Base-by-base conservation (phyloP, 805 yeast genomes). In the Ogataea zsoltii region DNA sequence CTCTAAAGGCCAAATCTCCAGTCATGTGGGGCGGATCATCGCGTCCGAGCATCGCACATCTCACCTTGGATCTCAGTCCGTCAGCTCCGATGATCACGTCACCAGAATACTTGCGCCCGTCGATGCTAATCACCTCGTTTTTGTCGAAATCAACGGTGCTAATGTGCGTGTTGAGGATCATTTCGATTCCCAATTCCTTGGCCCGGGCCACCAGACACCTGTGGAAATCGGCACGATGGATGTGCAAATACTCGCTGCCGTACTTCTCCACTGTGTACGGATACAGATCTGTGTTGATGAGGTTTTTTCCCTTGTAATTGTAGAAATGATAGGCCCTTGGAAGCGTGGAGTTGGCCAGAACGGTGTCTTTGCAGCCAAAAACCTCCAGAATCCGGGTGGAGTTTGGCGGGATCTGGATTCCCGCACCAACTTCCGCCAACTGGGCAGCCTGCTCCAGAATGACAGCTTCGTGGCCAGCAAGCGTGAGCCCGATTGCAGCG, bases 371-470 rank as follows among this genome's bases (percentile, higher is more conserved):
- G 40, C 48, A 42, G 5, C 55, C 55, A 16, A 51, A 33, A 12
- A 26, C 33, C 17, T 51, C 55, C 2, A 51, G 43, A 26, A 51
- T 51, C 14, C 42, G 37, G 15, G 50, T 44, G 2, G 52, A 51
- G 33, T 51, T 51, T 15, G 55, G 55, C 4, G 50, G 55, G 18
- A 51, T 48, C 57, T 62, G 52, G 32, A 49, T 49, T 2, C 53
- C 55, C 5, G 55, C 55, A 5, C 55, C 55, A 11, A 49, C 49
- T 28, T 51, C 55, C 7, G 45, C 38, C 15, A 61, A 51, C 21
- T 50, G 45, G 4, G 47, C 41, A 15, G 67, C 65, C 23, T 57
- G 57, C 43, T 63, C 68, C 13, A 62, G 49, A 11, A 63, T 41
- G 6, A 43, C 39, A 3, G 60, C 67, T 9, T 53, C 38, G 42